Conservation (phyloP, 2,329 filamentous ascomycete genomes). For the Fusarium xyrophilum region DNA sequence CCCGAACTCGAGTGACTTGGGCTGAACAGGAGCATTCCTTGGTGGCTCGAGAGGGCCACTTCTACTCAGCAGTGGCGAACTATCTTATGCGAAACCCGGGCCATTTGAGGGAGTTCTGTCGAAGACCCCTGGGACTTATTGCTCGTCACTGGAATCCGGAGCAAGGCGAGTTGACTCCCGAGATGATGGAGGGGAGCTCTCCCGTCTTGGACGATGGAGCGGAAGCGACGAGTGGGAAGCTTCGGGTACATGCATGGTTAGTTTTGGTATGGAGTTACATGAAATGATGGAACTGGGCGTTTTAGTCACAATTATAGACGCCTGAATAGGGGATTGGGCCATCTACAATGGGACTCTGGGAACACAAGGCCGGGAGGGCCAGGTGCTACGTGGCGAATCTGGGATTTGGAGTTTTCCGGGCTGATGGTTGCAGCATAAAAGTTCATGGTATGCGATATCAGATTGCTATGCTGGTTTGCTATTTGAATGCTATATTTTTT, state of each 20-base stretch:
- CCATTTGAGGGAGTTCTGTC: no score
- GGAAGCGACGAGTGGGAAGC: no score
- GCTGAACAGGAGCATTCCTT: neutral
- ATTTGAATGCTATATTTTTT: neutral
- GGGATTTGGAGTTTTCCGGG: neutral
- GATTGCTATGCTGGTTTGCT: neutral
- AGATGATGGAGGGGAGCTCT: neutral
- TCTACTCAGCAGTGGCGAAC: neutral
- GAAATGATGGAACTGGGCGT: neutral
- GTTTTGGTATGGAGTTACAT: no score
- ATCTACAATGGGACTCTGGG: fast-evolving
- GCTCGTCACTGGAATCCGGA: neutral
- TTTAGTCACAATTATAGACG: fast-evolving
- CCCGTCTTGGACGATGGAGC: neutral
- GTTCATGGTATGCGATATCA: neutral
- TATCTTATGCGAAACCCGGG: no score
- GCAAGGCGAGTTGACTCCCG: neutral
- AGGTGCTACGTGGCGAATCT: fast-evolving
- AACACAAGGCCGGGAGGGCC: fast-evolving
- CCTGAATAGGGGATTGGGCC: fast-evolving
- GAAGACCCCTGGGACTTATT: no score
- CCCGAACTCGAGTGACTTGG: neutral
- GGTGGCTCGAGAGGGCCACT: neutral
- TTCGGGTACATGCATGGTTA: no score
- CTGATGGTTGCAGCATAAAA: neutral